A percentile compares a stretch with the other conserved stretches of the same genome.
Conservation (phyloP, 108 stramenopile genomes). For the Pseudonitzschia pungens region DNA sequence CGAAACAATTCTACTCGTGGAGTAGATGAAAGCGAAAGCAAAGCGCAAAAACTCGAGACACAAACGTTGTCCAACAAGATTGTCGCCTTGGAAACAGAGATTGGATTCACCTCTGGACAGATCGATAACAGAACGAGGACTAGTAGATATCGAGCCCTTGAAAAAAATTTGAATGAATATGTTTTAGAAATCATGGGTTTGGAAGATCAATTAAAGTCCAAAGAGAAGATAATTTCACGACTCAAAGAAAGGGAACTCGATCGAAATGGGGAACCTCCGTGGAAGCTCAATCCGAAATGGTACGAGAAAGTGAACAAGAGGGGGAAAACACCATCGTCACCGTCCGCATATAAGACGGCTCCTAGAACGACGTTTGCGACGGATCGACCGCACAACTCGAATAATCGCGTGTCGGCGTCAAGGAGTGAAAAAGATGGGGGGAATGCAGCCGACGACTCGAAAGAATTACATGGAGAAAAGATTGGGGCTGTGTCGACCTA, state of each 20-base stretch:
- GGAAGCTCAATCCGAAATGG: background rate
- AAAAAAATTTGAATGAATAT: slow-evolving; percentile 26
- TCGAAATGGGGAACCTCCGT: background rate
- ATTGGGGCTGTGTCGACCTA: background rate
- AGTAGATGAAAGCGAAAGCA: background rate
- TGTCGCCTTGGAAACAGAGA: slow-evolving; percentile 25
- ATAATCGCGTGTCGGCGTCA: background rate
- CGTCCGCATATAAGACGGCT: background rate
- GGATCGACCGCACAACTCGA: background rate
- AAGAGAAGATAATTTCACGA: slow-evolving; percentile 25
- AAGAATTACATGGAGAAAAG: background rate
- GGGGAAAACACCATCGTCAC: background rate
- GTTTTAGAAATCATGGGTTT: slow-evolving; percentile 27
- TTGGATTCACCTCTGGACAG: slow-evolving; percentile 15
- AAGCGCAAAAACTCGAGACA: slow-evolving; percentile 1
- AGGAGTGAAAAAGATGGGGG: background rate
- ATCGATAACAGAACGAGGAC: slow-evolving; percentile 20
- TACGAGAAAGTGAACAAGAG: background rate
- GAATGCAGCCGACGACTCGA: background rate
- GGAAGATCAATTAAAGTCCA: slow-evolving; percentile 27
- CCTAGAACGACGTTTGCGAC: background rate
- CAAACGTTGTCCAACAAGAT: slow-evolving; percentile 17
- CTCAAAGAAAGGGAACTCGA: slow-evolving; percentile 18
- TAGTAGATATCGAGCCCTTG: slow-evolving; percentile 17
- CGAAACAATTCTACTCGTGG: background rate